Evolutionary conservation across 78 protist species (phyloP), one percentile per base, ranked within the genome.

Genomic region (Dictyostelium purpureum): DNA sequence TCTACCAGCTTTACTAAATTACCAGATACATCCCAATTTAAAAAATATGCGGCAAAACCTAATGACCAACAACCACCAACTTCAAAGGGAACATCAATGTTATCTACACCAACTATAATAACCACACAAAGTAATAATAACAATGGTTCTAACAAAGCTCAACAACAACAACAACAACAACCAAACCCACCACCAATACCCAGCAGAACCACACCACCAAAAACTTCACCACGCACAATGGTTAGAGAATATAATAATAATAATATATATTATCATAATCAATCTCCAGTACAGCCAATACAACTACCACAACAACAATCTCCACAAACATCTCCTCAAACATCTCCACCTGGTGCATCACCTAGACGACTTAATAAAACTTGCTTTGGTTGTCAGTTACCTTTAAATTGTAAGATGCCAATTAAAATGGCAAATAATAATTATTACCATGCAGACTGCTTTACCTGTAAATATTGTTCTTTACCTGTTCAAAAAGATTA

Each of bases 401-500:
- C 47, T 37, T 56, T 82, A 26, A 38, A 49, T 26, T 37, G 51
- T 33, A 83, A 70, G 6, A 57, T 47, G 12, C 67, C 67, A 40
- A 51, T 69, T 2, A 70, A 57, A 33, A 59, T 69, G 45, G 67
- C 52, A 18, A 71, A 82, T 14, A 43, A 43, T 14, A 51, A 69
- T 49, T 82, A 82, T 28, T 82, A 82, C 18, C 90, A 82, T 16
- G 38, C 21, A 45, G 47, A 69, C 42, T 82, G 90, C 40, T 82
- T 69, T 18, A 77, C 19, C 1, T 77, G 85, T 59, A 31, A 42
- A 35, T 9, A 59, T 3, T 77, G 85, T n/a, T 10, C 1, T 3
- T 2, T 19, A 1, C 69, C 43, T 4, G 11, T 77, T 5, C 69
- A 56, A 9, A 43, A 9, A 6, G 73, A 66, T 0, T 63, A 77